Evolutionary conservation across 2,329 filamentous ascomycete species (phyloP).

Genomic region (Botrytis tulipae): DNA sequence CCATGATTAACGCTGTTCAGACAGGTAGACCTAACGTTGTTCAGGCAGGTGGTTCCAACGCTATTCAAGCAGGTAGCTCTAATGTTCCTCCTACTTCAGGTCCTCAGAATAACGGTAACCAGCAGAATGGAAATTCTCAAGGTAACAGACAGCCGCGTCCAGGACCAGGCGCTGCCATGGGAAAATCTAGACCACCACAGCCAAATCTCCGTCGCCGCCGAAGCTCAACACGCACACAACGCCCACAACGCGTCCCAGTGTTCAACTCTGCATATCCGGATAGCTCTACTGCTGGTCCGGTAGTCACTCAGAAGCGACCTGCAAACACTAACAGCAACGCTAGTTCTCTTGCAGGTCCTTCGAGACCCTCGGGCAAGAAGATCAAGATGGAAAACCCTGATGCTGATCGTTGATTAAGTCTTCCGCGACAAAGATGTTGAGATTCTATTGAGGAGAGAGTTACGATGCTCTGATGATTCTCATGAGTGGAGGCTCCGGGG

Average conservation of each 20-base stretch:
- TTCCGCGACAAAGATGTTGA: not conserved
- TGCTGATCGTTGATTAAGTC: not conserved
- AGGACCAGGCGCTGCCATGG: not conserved
- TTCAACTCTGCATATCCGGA: not conserved
- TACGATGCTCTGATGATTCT: too few relatives aligned
- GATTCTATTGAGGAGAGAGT: not conserved
- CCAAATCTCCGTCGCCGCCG: not conserved
- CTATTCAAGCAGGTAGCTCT: not conserved
- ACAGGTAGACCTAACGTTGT: not conserved
- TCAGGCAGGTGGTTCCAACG: not conserved
- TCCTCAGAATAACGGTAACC: not conserved
- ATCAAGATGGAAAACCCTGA: not conserved
- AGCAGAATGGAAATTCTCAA: not conserved
- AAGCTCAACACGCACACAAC: not conserved
- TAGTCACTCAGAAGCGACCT: not conserved
- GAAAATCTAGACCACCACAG: not conserved
- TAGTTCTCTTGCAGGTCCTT: not conserved
- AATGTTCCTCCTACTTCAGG: accelerated
- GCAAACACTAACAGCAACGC: not conserved
- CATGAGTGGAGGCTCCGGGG: not conserved
- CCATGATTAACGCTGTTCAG: not conserved
- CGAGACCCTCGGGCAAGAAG: not conserved
- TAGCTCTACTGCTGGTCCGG: not conserved
- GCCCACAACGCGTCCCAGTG: not conserved
- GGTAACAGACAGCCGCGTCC: not conserved